phyloP scores from a whole-genome alignment of 306 rosid genomes.

The Ziziphus jujuba region DNA sequence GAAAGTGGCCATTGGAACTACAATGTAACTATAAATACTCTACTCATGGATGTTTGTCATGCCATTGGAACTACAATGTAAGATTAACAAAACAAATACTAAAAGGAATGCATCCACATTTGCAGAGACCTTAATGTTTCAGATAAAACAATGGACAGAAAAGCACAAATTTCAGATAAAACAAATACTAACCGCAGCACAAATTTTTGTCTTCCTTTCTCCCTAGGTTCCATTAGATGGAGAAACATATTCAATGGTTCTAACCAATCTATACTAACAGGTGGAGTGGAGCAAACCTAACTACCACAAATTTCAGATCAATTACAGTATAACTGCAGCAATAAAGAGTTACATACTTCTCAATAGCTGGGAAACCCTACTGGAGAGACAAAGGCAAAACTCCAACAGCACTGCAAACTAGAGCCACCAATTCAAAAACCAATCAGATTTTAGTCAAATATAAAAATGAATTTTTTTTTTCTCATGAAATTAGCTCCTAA shows the following conservation, averaged over 20 bases:
- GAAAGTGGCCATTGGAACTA: slow-evolving; percentile 45
- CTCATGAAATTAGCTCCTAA: no score
- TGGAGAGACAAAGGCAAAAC: slow-evolving; percentile 93
- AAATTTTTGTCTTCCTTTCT: not conserved
- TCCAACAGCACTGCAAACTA: slow-evolving; percentile 99
- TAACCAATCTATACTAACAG: slow-evolving; percentile 19
- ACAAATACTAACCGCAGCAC: not conserved
- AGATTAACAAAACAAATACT: no score
- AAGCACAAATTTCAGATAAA: no score
- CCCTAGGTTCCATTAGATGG: not conserved
- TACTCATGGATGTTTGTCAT: no score
- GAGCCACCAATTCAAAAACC: slow-evolving; percentile 32
- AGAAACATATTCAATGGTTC: slow-evolving; percentile 1
- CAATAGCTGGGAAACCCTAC: slow-evolving; percentile 82
- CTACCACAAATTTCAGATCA: slow-evolving; percentile 2
- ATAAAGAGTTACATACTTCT: no score
- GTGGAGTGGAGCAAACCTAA: slow-evolving; percentile 4
- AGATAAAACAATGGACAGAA: no score
- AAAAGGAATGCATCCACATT: no score
- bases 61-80: no score
- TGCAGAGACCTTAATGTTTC: not conserved
- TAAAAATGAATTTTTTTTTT: no score
- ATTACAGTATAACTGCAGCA: slow-evolving; percentile 42
- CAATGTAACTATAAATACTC: no score
- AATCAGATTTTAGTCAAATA: slow-evolving; percentile 26